Conservation (phyloP, 345 rosid species). For the Pistacia integerrima region DNA sequence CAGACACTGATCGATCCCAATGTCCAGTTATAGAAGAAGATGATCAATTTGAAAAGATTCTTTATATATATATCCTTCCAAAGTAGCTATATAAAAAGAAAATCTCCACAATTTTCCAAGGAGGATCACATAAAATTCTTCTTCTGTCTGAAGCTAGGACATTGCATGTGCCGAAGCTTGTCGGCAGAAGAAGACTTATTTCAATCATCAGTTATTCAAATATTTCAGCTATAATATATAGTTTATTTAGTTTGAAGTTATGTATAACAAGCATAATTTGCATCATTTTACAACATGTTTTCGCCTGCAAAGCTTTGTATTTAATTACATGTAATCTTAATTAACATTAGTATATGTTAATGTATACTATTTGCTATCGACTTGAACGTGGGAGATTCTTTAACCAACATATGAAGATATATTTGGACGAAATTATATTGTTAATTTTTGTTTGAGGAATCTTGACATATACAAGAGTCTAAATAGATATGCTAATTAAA, state of each 20-base stretch:
- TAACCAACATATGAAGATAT: not conserved
- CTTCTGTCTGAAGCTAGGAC: conserved; percentile 16
- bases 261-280: no score
- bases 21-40: conserved; percentile 1
- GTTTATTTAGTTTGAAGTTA: no score
- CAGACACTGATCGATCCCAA: conserved; percentile 24
- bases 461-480: not conserved
- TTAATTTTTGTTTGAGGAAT: not conserved
- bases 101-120: conserved; percentile 23
- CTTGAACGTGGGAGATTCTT: not conserved
- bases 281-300: no score
- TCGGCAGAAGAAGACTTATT: not conserved
- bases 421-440: no score
- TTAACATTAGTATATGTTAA: no score
- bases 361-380: not conserved
- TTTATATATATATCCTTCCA: not conserved
- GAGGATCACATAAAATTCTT: not conserved
- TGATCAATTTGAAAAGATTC: not conserved
- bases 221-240: not conserved
- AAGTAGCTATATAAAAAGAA: not conserved
- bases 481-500: not conserved
- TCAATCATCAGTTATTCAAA: not conserved
- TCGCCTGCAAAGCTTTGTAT: no score
- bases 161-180: conserved; percentile 19
- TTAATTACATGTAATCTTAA: no score